Conservation (phyloP, 2,329 filamentous ascomycete genomes). For the Talaromyces islandicus region DNA sequence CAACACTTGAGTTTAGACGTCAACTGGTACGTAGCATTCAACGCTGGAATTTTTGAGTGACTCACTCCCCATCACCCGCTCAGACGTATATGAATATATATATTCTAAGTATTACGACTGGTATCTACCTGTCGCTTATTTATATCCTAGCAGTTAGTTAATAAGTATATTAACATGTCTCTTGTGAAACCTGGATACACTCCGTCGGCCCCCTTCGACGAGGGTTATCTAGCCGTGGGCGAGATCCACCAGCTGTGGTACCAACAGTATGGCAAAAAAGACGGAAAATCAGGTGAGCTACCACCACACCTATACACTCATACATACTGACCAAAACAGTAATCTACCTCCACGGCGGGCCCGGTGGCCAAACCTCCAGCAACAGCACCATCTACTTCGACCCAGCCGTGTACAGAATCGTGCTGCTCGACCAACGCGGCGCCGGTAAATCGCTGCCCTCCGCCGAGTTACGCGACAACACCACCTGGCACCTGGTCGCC, state of each 20-base stretch:
- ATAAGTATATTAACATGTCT: not conserved
- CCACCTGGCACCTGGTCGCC: slow-evolving; percentile 37
- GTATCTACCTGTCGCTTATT: not conserved
- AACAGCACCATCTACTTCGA: slow-evolving; percentile 39
- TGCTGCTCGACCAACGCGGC: slow-evolving; percentile 45
- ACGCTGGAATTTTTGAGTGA: not conserved
- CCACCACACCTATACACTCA: not conserved
- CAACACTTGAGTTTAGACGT: not conserved
- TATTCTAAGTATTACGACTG: no score
- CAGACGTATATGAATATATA: not conserved
- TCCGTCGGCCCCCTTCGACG: slow-evolving; percentile 30
- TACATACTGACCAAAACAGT: slow-evolving; percentile 16
- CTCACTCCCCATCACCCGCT: not conserved
- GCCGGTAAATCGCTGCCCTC: slow-evolving; percentile 39
- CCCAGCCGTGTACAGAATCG: slow-evolving; percentile 38
- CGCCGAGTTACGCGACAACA: slow-evolving; percentile 40
- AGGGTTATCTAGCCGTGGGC: slow-evolving; percentile 26
- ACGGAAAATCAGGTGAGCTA: slow-evolving; percentile 25
- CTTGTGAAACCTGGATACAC: slow-evolving; percentile 13
- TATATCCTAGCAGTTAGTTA: not conserved
- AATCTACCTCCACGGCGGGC: slow-evolving; percentile 42
- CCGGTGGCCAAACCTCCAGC: slow-evolving; percentile 31
- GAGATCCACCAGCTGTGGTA: slow-evolving; percentile 32
- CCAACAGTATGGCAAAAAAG: slow-evolving; percentile 32
- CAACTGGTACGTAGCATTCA: not conserved